Evolutionary conservation across 1,139 yeast species (phyloP).

Genomic region (Yamadazyma songkhlaensis): DNA sequence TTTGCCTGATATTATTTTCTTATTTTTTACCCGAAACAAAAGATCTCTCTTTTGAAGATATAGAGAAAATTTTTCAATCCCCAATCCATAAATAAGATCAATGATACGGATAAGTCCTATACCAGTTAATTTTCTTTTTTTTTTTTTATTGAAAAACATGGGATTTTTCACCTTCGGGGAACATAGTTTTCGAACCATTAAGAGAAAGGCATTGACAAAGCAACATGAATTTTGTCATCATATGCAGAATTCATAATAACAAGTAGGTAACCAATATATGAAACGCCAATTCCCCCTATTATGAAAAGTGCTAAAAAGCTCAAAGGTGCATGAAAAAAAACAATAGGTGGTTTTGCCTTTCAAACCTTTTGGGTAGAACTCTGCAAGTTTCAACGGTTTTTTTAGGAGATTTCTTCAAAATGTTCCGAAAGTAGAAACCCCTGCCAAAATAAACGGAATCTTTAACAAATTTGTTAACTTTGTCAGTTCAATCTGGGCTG

Average conservation of each 20-base stretch:
- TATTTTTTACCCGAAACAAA: conserved; percentile 15
- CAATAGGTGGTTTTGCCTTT: too few relatives aligned
- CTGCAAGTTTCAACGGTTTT: not conserved
- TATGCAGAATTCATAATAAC: not conserved
- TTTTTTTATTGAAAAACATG: too few relatives aligned
- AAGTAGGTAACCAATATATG: not conserved
- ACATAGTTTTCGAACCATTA: too few relatives aligned
- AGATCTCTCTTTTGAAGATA: conserved; percentile 4
- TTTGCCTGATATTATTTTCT: conserved; percentile 16
- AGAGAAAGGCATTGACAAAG: not conserved
- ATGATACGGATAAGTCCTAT: too few relatives aligned
- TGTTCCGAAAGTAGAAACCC: too few relatives aligned
- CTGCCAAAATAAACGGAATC: not conserved
- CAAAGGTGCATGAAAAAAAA: too few relatives aligned
- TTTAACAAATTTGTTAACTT: not conserved
- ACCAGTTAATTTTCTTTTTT: too few relatives aligned
- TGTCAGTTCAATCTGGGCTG: not conserved
- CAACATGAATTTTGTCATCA: not conserved
- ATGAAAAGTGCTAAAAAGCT: too few relatives aligned
- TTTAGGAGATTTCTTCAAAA: not conserved
- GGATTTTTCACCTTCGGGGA: too few relatives aligned
- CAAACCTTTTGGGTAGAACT: too few relatives aligned
- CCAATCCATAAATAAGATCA: too few relatives aligned
- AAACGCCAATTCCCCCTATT: not conserved
- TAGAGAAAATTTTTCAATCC: conserved; percentile 1